phyloP scores from a whole-genome alignment of 176 grass and related monocot species.

The Ampelocalamus luodianensis region DNA sequence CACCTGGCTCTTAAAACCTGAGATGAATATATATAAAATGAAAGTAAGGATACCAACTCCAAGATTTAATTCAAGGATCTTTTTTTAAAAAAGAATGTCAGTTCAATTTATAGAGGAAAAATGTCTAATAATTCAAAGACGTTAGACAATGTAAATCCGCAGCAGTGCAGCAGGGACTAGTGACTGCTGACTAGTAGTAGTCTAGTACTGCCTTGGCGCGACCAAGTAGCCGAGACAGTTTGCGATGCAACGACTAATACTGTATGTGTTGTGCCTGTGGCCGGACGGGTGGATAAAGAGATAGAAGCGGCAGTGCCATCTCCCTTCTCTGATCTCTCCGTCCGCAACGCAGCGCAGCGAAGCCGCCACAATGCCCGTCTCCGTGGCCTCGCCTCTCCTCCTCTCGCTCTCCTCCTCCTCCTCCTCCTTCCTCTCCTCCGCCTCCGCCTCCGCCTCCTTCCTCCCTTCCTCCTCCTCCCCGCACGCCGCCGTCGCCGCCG shows the following conservation, averaged over 20 bases:
- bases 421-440: slow-evolving; percentile 40
- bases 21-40: neutral
- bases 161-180: too few species aligned
- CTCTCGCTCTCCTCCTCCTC: slow-evolving; percentile 53
- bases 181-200: too few species aligned
- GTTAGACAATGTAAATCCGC: too few species aligned
- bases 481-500: slow-evolving; percentile 2
- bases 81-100: neutral
- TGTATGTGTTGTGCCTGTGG: neutral
- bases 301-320: slow-evolving; percentile 44
- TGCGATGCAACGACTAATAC: neutral
- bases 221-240: neutral
- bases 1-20: too few species aligned
- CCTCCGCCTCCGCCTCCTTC: slow-evolving; percentile 40
- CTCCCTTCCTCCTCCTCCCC: slow-evolving; percentile 20
- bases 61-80: neutral
- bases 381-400: slow-evolving; percentile 49
- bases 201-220: neutral
- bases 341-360: slow-evolving; percentile 17
- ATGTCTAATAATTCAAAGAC: neutral
- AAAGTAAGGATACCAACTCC: neutral
- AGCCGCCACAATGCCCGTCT: slow-evolving; percentile 55
- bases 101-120: neutral
- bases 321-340: slow-evolving; percentile 26
- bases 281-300: slow-evolving; percentile 40